phyloP scores from a whole-genome alignment of 2,329 filamentous ascomycete species.

The Fusarium sp. region DNA sequence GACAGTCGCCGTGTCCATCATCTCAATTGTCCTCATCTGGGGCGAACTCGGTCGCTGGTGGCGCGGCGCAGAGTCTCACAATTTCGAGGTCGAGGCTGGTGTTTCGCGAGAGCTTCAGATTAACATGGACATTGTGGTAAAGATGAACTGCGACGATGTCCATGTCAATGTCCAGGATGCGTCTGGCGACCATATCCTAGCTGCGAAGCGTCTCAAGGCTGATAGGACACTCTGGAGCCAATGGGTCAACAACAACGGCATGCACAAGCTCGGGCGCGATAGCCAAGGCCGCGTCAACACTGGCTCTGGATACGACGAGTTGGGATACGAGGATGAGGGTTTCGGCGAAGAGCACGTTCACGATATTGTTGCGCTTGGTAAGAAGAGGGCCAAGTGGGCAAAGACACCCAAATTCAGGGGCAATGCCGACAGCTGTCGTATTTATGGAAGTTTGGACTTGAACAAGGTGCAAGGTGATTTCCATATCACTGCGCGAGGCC shows the following conservation, averaged over 20 bases:
- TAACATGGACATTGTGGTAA: slow-evolving; percentile 92
- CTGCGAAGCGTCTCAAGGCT: slow-evolving; percentile 75
- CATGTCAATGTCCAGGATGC: slow-evolving; percentile 98
- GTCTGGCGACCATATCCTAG: slow-evolving; percentile 88
- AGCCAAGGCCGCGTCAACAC: slow-evolving; percentile 63
- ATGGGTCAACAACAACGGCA: slow-evolving; percentile 78
- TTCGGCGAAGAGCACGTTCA: slow-evolving; percentile 86
- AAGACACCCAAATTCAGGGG: slow-evolving; percentile 77
- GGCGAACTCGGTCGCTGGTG: slow-evolving; percentile 86
- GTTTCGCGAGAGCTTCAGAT: slow-evolving; percentile 89
- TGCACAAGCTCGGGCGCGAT: slow-evolving; percentile 69
- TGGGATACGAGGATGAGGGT: slow-evolving; percentile 67
- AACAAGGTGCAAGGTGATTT: slow-evolving; percentile 99
- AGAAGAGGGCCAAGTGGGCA: slow-evolving; percentile 71
- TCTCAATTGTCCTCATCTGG: slow-evolving; percentile 79
- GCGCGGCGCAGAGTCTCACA: slow-evolving; percentile 83
- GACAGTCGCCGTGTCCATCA: slow-evolving; percentile 82
- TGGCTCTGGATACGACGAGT: slow-evolving; percentile 57
- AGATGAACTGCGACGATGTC: slow-evolving; percentile 88
- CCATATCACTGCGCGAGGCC: slow-evolving; percentile 93
- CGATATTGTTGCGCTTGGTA: slow-evolving; percentile 81
- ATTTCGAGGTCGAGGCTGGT: slow-evolving; percentile 93
- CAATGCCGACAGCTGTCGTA: slow-evolving; percentile 78
- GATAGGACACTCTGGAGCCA: slow-evolving; percentile 84
- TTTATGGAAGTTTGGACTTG: slow-evolving; percentile 88